phyloP scores from a whole-genome alignment of 148 eudicot genomes.

The Chenopodium suecicum region DNA sequence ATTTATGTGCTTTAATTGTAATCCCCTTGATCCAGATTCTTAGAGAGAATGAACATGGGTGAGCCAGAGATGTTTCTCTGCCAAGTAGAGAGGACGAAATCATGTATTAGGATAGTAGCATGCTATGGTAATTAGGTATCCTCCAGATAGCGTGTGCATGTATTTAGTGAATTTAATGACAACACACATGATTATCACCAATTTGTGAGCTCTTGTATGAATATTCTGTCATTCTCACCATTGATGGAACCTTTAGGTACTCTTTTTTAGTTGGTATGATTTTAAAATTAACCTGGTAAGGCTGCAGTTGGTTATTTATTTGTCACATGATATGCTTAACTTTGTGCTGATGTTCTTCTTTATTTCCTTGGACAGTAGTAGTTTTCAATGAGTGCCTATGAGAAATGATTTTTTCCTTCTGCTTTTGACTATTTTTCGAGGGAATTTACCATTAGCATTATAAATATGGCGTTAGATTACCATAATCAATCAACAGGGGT shows the following conservation, averaged over 20 bases:
- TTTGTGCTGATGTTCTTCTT: constrained; percentile 1
- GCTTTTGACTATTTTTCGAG: not conserved
- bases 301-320: not conserved
- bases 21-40: not conserved
- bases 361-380: not conserved
- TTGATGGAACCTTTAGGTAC: not conserved
- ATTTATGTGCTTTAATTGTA: not conserved
- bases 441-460: not conserved
- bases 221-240: not conserved
- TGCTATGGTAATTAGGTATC: too few relatives aligned
- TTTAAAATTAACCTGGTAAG: not conserved
- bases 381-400: not conserved
- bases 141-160: not conserved
- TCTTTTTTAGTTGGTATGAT: not conserved
- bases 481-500: not conserved
- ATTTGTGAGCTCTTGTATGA: not conserved
- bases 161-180: not conserved
- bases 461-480: not conserved
- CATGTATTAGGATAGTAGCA: not conserved
- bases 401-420: not conserved
- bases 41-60: too few relatives aligned
- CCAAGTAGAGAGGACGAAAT: too few relatives aligned
- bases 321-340: not conserved
- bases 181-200: not conserved
- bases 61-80: too few relatives aligned